phyloP scores from a whole-genome alignment of 2,329 filamentous ascomycete genomes.

The Escovopsis sp. region DNA sequence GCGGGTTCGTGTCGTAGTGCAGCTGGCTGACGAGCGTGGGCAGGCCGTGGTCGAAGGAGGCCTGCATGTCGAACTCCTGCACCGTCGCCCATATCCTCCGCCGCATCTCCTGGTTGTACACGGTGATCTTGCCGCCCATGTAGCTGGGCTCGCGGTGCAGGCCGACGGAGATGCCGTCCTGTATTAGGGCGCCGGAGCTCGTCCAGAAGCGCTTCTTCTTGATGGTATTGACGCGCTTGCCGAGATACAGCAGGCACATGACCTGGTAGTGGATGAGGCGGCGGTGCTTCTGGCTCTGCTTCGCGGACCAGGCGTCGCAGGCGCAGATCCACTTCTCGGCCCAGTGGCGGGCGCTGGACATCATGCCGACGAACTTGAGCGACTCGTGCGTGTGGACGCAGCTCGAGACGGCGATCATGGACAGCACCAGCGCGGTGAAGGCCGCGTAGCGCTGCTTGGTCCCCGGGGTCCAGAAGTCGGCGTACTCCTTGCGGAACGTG shows the following conservation, averaged over 20 bases:
- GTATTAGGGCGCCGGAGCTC: slow-evolving; percentile 38
- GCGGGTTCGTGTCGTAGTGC: slow-evolving; percentile 39
- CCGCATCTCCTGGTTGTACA: slow-evolving; percentile 48
- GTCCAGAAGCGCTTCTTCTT: slow-evolving; percentile 54
- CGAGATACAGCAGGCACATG: slow-evolving; percentile 42
- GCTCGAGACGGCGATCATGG: slow-evolving; percentile 45
- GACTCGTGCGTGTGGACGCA: slow-evolving; percentile 38
- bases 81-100: slow-evolving; percentile 46
- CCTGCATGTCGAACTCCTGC: slow-evolving; percentile 47
- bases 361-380: slow-evolving; percentile 41
- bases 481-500: slow-evolving; percentile 41
- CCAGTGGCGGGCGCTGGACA: slow-evolving; percentile 39
- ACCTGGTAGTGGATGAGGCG: slow-evolving; percentile 47
- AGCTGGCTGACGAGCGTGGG: slow-evolving; percentile 43
- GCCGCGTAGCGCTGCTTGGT: slow-evolving; percentile 31
- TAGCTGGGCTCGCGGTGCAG: slow-evolving; percentile 44
- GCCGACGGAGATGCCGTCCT: slow-evolving; percentile 43
- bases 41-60: slow-evolving; percentile 45
- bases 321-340: slow-evolving; percentile 42
- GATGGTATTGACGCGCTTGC: slow-evolving; percentile 46
- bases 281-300: slow-evolving; percentile 47
- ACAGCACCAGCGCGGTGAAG: slow-evolving; percentile 42
- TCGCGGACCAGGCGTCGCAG: slow-evolving; percentile 37
- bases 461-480: slow-evolving; percentile 36
- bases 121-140: slow-evolving; percentile 38